A percentile compares a stretch with the other conserved stretches of the same genome.
Conservation (phyloP, 257 asterid genomes). For the Ehretia macrophylla region DNA sequence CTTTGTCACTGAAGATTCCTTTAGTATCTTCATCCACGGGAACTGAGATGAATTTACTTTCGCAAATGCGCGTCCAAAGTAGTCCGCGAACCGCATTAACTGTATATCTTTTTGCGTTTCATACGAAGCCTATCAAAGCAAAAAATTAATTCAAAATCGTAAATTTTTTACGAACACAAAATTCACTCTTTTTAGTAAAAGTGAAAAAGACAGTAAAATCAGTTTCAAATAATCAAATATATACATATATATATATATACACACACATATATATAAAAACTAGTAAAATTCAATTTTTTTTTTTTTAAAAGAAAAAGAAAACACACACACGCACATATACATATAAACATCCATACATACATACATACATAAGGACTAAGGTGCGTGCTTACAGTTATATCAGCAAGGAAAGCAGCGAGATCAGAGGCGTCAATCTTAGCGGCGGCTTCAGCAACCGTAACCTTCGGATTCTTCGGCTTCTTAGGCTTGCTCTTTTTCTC, state of each 20-base stretch:
- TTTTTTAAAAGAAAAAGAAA: too few species aligned
- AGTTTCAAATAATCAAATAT: not conserved
- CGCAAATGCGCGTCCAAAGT: slow-evolving; percentile 38
- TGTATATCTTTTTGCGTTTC: slow-evolving; percentile 40
- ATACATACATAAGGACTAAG: not conserved
- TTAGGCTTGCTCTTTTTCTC: slow-evolving; percentile 31
- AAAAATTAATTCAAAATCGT: not conserved
- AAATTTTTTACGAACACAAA: slow-evolving; percentile 5
- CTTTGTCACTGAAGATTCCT: slow-evolving; percentile 34
- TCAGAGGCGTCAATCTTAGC: slow-evolving; percentile 34
- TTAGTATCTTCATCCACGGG: slow-evolving; percentile 45
- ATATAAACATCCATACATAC: not conserved
- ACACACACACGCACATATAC: not conserved
- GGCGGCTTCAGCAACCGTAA: slow-evolving; percentile 41
- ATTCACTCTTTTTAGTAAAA: not conserved
- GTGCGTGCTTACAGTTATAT: slow-evolving; percentile 21
- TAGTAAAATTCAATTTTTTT: not conserved
- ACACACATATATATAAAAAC: too few species aligned
- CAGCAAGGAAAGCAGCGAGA: slow-evolving; percentile 30
- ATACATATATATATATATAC: not conserved
- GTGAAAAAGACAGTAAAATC: not conserved
- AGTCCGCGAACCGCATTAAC: slow-evolving; percentile 45
- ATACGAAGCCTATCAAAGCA: slow-evolving; percentile 23
- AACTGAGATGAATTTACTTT: slow-evolving; percentile 37
- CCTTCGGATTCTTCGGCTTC: slow-evolving; percentile 40